These are phyloP conservation scores for Phytophthora cactorum DNA, from an alignment of 352 stramenopile genomes.

Conservation along the genomic window DNA sequence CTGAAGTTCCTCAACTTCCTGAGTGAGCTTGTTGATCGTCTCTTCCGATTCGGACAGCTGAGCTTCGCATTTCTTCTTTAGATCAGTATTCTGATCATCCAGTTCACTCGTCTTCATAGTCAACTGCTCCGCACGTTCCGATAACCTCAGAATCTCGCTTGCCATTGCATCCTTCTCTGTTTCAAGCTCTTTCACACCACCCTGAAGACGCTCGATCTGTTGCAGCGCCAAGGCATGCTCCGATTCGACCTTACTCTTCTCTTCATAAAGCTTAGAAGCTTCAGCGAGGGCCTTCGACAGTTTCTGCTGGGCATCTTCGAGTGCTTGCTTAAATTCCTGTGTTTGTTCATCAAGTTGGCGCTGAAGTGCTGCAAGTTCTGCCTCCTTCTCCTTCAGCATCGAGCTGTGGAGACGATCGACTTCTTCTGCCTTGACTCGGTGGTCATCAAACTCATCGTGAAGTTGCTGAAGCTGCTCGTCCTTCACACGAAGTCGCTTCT, in stretches of 20 bases:
- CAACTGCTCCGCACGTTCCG: constrained; percentile 19
- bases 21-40: constrained; percentile 21
- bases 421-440: constrained; percentile 27
- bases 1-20: constrained; percentile 27
- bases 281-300: constrained; percentile 24
- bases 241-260: constrained; percentile 26
- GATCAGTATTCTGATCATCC: constrained; percentile 18
- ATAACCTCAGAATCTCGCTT: constrained; percentile 28
- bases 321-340: constrained; percentile 22
- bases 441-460: constrained; percentile 22
- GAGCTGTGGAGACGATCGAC: constrained; percentile 15
- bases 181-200: constrained; percentile 21
- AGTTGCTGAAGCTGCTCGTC: constrained; percentile 27
- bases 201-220: constrained; percentile 24
- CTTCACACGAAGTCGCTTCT: constrained; percentile 30
- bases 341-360: constrained; percentile 53
- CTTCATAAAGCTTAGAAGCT: constrained; percentile 24
- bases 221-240: constrained; percentile 18
- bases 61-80: constrained; percentile 30
- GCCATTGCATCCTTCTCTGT: constrained; percentile 28
- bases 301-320: constrained; percentile 25
- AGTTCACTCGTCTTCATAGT: constrained; percentile 14
- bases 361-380: constrained; percentile 47
- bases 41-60: constrained; percentile 27
- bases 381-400: constrained; percentile 31